Conservation (phyloP, 164 flowering plant genomes). For the Brasenia schreberi region DNA sequence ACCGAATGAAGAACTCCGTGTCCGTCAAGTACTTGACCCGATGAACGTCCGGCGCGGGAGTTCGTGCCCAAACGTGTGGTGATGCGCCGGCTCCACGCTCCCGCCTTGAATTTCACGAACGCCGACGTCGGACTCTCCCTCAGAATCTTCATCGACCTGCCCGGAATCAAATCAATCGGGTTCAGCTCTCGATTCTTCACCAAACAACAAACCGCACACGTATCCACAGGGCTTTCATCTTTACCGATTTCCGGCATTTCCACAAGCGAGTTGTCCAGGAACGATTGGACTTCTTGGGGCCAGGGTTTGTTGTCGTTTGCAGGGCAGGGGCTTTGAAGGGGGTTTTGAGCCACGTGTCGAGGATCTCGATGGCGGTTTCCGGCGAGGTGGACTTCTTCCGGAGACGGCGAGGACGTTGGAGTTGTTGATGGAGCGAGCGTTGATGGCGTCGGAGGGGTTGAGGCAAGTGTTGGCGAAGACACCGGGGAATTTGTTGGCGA, state of each 20-base stretch:
- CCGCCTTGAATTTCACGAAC: slow-evolving; percentile 72
- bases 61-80: slow-evolving; percentile 92
- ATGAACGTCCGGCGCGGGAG: slow-evolving; percentile 82
- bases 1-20: slow-evolving; percentile 84
- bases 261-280: slow-evolving; percentile 39
- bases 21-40: slow-evolving; percentile 78
- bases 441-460: slow-evolving; percentile 46
- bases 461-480: slow-evolving; percentile 72
- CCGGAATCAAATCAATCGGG: slow-evolving; percentile 65
- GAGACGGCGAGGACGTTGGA: slow-evolving; percentile 62
- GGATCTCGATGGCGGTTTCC: slow-evolving; percentile 28
- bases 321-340: slow-evolving; percentile 87
- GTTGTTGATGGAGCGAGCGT: slow-evolving; percentile 81
- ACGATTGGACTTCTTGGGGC: slow-evolving; percentile 39
- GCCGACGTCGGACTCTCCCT: slow-evolving; percentile 88
- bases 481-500: slow-evolving; percentile 92
- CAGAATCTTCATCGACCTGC: slow-evolving; percentile 77
- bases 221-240: slow-evolving; percentile 1
- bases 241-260: slow-evolving; percentile 46
- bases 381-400: slow-evolving; percentile 8
- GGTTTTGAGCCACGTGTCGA: slow-evolving; percentile 63
- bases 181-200: slow-evolving; percentile 30
- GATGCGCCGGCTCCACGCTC: slow-evolving; percentile 93
- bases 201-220: slow-evolving; percentile 49
- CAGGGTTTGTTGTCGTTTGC: slow-evolving; percentile 56